These are phyloP conservation scores for Coffea canephora DNA, from an alignment of 257 asterid species.

Conservation along the genomic window DNA sequence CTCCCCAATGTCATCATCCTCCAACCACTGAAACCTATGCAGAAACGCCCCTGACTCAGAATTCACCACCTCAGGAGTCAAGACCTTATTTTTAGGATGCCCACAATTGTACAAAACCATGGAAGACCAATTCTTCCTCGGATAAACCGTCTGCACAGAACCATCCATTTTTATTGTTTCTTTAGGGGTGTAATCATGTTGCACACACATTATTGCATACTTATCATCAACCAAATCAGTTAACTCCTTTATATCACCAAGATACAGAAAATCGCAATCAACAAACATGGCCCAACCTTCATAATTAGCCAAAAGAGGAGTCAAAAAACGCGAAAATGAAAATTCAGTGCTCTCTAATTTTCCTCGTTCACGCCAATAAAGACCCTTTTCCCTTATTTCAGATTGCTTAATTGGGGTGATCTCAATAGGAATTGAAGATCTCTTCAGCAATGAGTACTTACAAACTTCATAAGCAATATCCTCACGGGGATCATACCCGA, in stretches of 20 bases:
- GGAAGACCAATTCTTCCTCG: slow-evolving; percentile 94
- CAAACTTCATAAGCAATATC: slow-evolving; percentile 84
- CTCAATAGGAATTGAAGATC: slow-evolving; percentile 77
- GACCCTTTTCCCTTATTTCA: slow-evolving; percentile 55
- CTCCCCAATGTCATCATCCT: slow-evolving; percentile 77
- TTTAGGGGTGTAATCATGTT: slow-evolving; percentile 80
- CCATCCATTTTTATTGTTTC: slow-evolving; percentile 92
- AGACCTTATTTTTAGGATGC: slow-evolving; percentile 52
- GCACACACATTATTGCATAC: slow-evolving; percentile 75
- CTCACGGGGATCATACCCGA: slow-evolving; percentile 80
- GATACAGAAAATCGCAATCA: slow-evolving; percentile 80
- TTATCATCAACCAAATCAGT: slow-evolving; percentile 58
- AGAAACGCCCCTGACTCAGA: slow-evolving; percentile 74
- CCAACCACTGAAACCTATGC: slow-evolving; percentile 85
- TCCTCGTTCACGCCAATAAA: slow-evolving; percentile 82
- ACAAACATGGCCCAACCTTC: slow-evolving; percentile 93
- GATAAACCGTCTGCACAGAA: slow-evolving; percentile 76
- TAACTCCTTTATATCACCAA: slow-evolving; percentile 62
- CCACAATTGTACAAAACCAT: slow-evolving; percentile 89
- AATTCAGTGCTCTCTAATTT: slow-evolving; percentile 86
- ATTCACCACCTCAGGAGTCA: slow-evolving; percentile 77
- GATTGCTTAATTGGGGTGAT: slow-evolving; percentile 70
- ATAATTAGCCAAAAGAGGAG: slow-evolving; percentile 57
- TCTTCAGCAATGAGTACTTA: slow-evolving; percentile 53
- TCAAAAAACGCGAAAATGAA: slow-evolving; percentile 72